Conservation (phyloP, 192 early-diverging fungal species). For the Entomortierella parvispora region DNA sequence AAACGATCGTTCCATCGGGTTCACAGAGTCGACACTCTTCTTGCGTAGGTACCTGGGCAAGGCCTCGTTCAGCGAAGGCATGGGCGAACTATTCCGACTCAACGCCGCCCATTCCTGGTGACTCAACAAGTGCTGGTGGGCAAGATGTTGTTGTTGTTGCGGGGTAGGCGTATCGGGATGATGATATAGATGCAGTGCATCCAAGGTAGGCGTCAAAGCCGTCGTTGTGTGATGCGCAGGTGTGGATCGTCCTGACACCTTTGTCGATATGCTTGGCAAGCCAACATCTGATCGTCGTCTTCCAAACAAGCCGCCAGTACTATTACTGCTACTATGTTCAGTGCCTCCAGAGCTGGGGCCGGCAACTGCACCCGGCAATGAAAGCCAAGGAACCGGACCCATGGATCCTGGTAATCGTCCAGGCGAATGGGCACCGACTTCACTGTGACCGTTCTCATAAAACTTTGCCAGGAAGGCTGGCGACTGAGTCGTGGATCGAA, state of each 20-base stretch:
- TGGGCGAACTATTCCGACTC: slow-evolving; percentile 25
- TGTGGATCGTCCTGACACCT: slow-evolving; percentile 14
- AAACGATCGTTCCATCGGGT: slow-evolving; percentile 35
- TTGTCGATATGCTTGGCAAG: not conserved
- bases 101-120: slow-evolving; percentile 24
- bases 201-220: not conserved
- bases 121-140: slow-evolving; percentile 3
- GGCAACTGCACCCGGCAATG: slow-evolving; percentile 25
- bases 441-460: slow-evolving; percentile 22
- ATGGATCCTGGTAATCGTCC: too few relatives aligned
- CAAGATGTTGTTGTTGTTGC: slow-evolving; percentile 20
- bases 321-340: not conserved
- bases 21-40: slow-evolving; percentile 10
- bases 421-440: slow-evolving; percentile 3
- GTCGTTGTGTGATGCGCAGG: not conserved
- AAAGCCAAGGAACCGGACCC: slow-evolving; percentile 18
- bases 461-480: slow-evolving; percentile 33
- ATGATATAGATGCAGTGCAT: too few relatives aligned
- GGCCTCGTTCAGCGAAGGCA: slow-evolving; percentile 14
- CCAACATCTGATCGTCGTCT: slow-evolving; percentile 26
- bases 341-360: not conserved
- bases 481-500: slow-evolving; percentile 28
- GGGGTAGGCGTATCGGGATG: not conserved
- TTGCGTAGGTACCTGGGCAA: slow-evolving; percentile 17
- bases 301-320: slow-evolving; percentile 16